phyloP scores from a whole-genome alignment of 345 rosid genomes.

The Citrus unshiu region DNA sequence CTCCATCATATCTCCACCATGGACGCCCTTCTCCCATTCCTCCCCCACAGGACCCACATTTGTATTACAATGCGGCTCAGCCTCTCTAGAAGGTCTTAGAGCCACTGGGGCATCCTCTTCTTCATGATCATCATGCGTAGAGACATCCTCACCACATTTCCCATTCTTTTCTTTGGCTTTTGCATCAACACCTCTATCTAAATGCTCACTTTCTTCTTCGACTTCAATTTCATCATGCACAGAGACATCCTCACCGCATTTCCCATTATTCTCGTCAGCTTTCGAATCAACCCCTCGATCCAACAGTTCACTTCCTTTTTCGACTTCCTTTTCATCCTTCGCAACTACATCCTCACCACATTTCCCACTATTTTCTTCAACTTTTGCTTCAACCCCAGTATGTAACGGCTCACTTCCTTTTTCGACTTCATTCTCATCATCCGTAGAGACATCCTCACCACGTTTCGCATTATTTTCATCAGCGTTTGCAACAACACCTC shows the following conservation, averaged over 20 bases:
- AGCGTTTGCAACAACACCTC: conserved; percentile 1
- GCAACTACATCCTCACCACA: conserved; percentile 1
- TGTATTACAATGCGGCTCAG: background rate
- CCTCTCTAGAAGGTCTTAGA: background rate
- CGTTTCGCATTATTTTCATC: background rate
- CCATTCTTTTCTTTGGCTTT: background rate
- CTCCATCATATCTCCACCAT: background rate
- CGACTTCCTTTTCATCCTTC: background rate
- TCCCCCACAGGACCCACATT: background rate
- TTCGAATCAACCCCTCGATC: background rate
- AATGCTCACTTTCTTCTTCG: background rate
- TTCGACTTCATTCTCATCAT: conserved; percentile 2
- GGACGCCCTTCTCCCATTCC: background rate
- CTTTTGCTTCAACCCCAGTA: conserved; percentile 4
- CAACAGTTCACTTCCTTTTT: background rate
- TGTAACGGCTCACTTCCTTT: conserved; percentile 1
- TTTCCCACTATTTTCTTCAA: background rate
- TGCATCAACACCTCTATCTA: conserved; percentile 7
- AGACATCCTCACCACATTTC: conserved; percentile 4
- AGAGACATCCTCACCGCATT: conserved; percentile 1
- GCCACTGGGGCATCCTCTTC: background rate
- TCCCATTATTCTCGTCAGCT: background rate
- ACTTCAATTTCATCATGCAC: background rate
- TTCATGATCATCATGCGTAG: background rate
- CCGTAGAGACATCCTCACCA: conserved; percentile 1